Percentiles rank a stretch among this genome's conserved stretches.
These are phyloP conservation scores for Acanthamoeba divionensis DNA, from an alignment of 208 protist genomes.

Conservation along the genomic window DNA sequence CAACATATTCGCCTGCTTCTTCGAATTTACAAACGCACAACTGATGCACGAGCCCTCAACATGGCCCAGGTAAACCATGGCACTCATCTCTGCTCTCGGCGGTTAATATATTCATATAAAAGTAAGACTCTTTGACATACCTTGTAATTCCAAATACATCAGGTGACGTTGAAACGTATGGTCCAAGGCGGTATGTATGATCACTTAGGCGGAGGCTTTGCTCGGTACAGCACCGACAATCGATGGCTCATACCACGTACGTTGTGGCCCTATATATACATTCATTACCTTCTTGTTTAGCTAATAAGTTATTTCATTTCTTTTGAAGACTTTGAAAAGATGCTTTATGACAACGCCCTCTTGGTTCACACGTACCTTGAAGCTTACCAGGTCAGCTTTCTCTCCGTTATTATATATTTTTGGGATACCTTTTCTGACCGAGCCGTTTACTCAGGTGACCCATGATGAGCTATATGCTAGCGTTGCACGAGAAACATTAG, in stretches of 20 bases:
- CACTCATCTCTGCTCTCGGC: no score
- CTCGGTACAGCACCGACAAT: slow-evolving; percentile 54
- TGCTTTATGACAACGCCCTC: slow-evolving; percentile 66
- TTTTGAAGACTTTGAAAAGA: slow-evolving; percentile 53
- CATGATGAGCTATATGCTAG: slow-evolving; percentile 10
- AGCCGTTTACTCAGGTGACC: neutral
- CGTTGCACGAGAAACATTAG: slow-evolving; percentile 21
- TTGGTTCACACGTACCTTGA: slow-evolving; percentile 47
- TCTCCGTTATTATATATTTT: neutral
- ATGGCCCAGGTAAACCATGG: slow-evolving; percentile 42
- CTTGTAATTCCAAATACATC: neutral
- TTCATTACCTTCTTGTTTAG: neutral
- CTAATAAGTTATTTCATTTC: neutral
- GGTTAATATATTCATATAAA: neutral
- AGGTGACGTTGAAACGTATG: slow-evolving; percentile 61
- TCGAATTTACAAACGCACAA: neutral
- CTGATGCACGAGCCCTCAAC: neutral
- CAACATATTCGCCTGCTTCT: slow-evolving; percentile 49
- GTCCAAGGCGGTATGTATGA: slow-evolving; percentile 62
- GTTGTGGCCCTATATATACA: neutral
- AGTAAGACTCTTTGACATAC: neutral
- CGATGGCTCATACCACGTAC: slow-evolving; percentile 65
- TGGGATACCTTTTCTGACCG: no score
- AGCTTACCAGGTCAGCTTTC: slow-evolving; percentile 4
- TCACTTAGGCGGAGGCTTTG: slow-evolving; percentile 63